These are phyloP conservation scores for Boletales sp. DNA, from an alignment of 768 basidiomycete genomes.

Conservation along the genomic window DNA sequence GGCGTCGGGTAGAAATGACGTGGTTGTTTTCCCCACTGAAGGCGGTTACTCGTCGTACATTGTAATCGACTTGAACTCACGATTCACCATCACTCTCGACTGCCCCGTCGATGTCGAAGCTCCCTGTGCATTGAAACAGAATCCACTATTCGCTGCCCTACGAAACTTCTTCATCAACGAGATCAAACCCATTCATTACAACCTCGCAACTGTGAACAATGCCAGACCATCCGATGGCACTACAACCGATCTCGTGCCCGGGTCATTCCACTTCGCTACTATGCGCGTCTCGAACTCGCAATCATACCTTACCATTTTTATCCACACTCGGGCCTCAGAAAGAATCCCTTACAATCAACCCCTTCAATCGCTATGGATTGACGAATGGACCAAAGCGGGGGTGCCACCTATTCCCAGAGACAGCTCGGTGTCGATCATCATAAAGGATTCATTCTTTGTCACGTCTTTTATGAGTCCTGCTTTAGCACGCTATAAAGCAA, in stretches of 20 bases:
- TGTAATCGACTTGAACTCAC: not conserved
- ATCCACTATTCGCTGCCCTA: not conserved
- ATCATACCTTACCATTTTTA: not conserved
- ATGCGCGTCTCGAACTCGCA: not conserved
- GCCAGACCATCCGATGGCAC: not conserved
- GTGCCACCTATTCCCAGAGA: not conserved
- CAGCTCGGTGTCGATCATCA: not conserved
- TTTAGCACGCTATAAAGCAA: not conserved
- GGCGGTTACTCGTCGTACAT: not conserved
- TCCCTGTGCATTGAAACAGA: not conserved
- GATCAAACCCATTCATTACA: not conserved
- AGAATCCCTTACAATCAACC: not conserved
- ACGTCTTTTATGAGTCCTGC: not conserved
- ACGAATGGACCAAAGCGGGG: not conserved
- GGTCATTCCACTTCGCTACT: not conserved
- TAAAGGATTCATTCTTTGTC: not conserved
- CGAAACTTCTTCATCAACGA: not conserved
- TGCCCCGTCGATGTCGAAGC: no score
- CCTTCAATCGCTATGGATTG: not conserved
- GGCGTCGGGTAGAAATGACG: not conserved
- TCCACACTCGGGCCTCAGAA: not conserved
- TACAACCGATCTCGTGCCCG: constrained; percentile 1
- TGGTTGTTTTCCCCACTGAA: not conserved
- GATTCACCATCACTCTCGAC: not conserved
- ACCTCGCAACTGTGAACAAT: constrained; percentile 2